Base-by-base conservation (phyloP, 495 filamentous ascomycete species). In the Hypoxylon fuscum region DNA sequence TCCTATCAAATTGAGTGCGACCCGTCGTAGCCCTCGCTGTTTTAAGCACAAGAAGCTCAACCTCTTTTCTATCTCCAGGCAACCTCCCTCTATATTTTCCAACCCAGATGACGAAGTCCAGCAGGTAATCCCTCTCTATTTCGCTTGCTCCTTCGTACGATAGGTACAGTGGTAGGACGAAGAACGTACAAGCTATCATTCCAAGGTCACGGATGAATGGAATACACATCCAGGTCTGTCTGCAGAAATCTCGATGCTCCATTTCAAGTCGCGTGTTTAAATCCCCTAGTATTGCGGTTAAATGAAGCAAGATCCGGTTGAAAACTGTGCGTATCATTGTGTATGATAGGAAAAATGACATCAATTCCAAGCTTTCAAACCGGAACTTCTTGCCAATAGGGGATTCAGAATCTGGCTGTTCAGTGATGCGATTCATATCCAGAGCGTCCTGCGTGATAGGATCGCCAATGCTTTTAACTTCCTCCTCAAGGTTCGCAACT, bases 221-320 rank as follows among this genome's bases (percentile, higher is more conserved):
- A n/a, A 64, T 49, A 17, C 49, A 58, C 55, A 50, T 59, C 61
- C 61, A 64, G 3, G 29, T 55, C 27, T 50, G 50, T 1, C 7
- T 47, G 25, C 54, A 49, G 1, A 64, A 15, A 0, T 54, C 21
- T 20, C 34, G 25, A 9, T 59, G 18, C 14, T 59, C 61, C 9
- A 38, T 15, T 18, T 54, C 42, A 14, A 64, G 20, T n/a, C 29
- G 4, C 20, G 11, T 9, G 22, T 64, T 37, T 6, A 34, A 31
- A 5, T 59, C n/a, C 1, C 49, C 31, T 18, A 64, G 22, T 0
- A 64, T 14, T 17, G 14, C 12, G 1, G 35, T 29, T 11, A 21
- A 5, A 2, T 64, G 42, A 22, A 55, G 27, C 1, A 43, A 15
- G 7, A 64, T 40, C 15, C 61, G 47, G 37, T 59, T 64, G 1